A percentile compares a stretch with the other conserved stretches of the same genome.
These are phyloP conservation scores for Candida smagusa DNA, from an alignment of 1,139 yeast species.

Conservation along the genomic window DNA sequence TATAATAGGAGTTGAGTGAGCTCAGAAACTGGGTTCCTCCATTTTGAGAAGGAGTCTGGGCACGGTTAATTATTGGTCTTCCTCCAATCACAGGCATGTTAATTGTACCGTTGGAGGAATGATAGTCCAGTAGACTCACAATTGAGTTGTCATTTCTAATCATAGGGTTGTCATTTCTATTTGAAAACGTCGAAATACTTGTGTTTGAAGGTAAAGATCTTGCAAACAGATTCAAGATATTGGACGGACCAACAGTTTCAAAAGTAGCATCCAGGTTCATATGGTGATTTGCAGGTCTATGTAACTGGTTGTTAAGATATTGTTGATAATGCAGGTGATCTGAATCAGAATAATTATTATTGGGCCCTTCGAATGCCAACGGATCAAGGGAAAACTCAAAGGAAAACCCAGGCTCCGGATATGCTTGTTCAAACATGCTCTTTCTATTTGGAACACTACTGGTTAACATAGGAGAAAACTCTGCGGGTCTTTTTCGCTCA, in stretches of 20 bases:
- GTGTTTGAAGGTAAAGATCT: slow-evolving; percentile 2
- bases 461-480: slow-evolving; percentile 29
- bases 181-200: slow-evolving; percentile 8
- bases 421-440: slow-evolving; percentile 1
- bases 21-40: slow-evolving; percentile 5
- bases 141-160: slow-evolving; percentile 23
- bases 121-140: slow-evolving; percentile 23
- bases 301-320: slow-evolving; percentile 2
- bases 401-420: slow-evolving; percentile 6
- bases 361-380: slow-evolving; percentile 34
- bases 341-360: slow-evolving; percentile 15
- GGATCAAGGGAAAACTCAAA: slow-evolving; percentile 32
- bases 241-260: slow-evolving; percentile 10
- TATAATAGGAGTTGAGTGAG: slow-evolving; percentile 6
- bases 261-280: background rate
- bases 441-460: slow-evolving; percentile 6
- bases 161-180: slow-evolving; percentile 11
- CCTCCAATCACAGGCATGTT: slow-evolving; percentile 9
- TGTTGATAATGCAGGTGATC: slow-evolving; percentile 7
- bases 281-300: background rate
- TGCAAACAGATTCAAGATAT: slow-evolving; percentile 8
- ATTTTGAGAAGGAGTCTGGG: slow-evolving; percentile 13
- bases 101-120: slow-evolving; percentile 1
- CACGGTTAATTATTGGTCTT: slow-evolving; percentile 12
- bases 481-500: slow-evolving; percentile 18